Percentiles rank a stretch among this genome's conserved stretches.
phyloP scores from a whole-genome alignment of 1,284 basidiomycete species.

The Microbotryum intermedium region DNA sequence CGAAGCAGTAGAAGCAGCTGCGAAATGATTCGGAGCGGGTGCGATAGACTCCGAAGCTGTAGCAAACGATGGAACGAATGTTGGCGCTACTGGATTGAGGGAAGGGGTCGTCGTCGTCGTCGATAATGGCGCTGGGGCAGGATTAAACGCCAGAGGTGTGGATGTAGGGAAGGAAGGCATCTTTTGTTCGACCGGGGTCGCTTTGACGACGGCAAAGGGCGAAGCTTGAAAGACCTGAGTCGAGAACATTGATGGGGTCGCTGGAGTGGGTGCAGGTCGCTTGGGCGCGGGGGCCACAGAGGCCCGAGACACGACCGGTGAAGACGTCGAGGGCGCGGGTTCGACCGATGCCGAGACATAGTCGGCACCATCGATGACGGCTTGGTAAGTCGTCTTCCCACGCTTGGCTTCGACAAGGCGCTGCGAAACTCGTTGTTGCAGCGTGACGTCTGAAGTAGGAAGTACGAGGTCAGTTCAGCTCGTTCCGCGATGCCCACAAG shows the following conservation, averaged over 20 bases:
- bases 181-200: not conserved
- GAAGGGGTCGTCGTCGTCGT: not conserved
- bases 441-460: constrained; percentile 17
- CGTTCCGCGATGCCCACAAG: constrained; percentile 41
- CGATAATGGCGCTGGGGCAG: not conserved
- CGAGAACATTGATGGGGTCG: not conserved
- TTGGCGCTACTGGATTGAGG: not conserved
- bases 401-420: constrained; percentile 68
- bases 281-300: not conserved
- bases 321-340: constrained; percentile 1
- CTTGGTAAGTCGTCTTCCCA: constrained; percentile 51
- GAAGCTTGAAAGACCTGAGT: not conserved
- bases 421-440: constrained; percentile 38
- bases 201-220: not conserved
- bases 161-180: not conserved
- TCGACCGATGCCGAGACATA: constrained; percentile 4
- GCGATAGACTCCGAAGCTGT: no score
- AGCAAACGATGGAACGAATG: not conserved
- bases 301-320: not conserved
- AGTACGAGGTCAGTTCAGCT: constrained; percentile 46
- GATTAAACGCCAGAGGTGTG: not conserved
- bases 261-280: not conserved
- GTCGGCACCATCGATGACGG: constrained; percentile 70
- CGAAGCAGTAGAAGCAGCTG: not conserved
- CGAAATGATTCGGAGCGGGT: not conserved